Evolutionary conservation across 805 yeast genomes (phyloP), one percentile per base, ranked within the genome.

Genomic region (Candida morakotiae): DNA sequence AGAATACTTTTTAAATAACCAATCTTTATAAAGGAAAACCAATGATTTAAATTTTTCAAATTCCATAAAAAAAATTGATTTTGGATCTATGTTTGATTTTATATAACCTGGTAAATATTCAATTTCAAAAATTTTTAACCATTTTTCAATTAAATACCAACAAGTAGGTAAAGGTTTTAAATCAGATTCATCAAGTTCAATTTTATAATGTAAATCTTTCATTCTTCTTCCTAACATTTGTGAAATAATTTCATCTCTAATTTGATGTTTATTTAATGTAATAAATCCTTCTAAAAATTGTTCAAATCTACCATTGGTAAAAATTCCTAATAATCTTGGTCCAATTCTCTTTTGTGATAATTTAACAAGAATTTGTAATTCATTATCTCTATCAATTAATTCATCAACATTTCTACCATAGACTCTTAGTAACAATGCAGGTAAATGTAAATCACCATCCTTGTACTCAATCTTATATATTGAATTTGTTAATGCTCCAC

Each of bases 401-500:
- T 81, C 73, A 39, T 80, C 94, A 7, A 82, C 94, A 52, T 87
- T 86, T 25, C 85, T 82, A 15, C 98, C 98, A 52, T 88, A 93
- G 4, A 93, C 77, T 47, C 98, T 67, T 44, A 93, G 64, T 29
- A 93, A 62, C 24, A 93, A 63, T 9, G 79, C 63, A 17, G 83
- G 89, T 47, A 70, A 77, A 49, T 40, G 51, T n/a, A 52, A 29
- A 25, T 47, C 48, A 59, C 52, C 39, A 51, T 69, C 52, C 47
- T 60, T 45, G 37, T 84, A 81, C 49, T 75, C 81, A 3, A 93
- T 75, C 51, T 79, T 79, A 58, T 83, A 93, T 38, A 91, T 84
- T 23, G 89, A 83, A 58, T 93, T 93, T 15, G 98, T 93, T 56
- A 93, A 71, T 0, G 98, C 98, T 15, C 98, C 98, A 25, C 86